Base-by-base conservation (phyloP, 1,284 basidiomycete genomes). In the Naganishia sp. region DNA sequence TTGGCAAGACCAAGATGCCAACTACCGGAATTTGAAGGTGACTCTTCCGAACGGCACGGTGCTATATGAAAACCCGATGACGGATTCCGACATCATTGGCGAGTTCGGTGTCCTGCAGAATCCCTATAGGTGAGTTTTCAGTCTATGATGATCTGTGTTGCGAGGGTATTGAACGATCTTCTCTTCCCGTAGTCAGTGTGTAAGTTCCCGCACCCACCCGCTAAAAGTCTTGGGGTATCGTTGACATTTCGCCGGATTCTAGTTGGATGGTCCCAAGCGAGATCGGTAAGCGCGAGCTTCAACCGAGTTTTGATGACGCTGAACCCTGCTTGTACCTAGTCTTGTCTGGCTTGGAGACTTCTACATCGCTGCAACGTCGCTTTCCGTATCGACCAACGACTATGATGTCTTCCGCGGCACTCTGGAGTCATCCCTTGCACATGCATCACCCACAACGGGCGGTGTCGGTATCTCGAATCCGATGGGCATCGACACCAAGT, bases 211-310 rank as follows among this genome's bases (percentile, higher is more conserved):
- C 28, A 28, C 3, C 28, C 28, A 21, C 28, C 28, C 28, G 28
- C 28, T 28, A 28, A 28, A 28, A 28, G 28, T 5, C 28, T 28
- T 28, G 28, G 28, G 28, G 28, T 28, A 28, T 28, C 28, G 28
- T 5, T 28, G 28, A 28, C 5, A 28, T 28, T 28, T 5, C 28
- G 28, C 28, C 28, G 28, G 36, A 18, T 21, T 11, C 15, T 21
- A 55, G 53, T 23, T 55, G 53, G 53, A 55, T 42, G 53, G 53
- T 23, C 53, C 53, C 21, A 55, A 55, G 53, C 53, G 53, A n/a
- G 53, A 55, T 42, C 36, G 53, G 53, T 55, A 39, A 39, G 36
- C 11, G 16, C 11, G 28, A 28, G 28, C 28, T 28, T 5, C 28
- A 1, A 28, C 28, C 28, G 16, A n/a, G 15, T 16, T n/a, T 28